phyloP scores from a whole-genome alignment of 1,284 basidiomycete species.

The Malassezia brasiliensis region DNA sequence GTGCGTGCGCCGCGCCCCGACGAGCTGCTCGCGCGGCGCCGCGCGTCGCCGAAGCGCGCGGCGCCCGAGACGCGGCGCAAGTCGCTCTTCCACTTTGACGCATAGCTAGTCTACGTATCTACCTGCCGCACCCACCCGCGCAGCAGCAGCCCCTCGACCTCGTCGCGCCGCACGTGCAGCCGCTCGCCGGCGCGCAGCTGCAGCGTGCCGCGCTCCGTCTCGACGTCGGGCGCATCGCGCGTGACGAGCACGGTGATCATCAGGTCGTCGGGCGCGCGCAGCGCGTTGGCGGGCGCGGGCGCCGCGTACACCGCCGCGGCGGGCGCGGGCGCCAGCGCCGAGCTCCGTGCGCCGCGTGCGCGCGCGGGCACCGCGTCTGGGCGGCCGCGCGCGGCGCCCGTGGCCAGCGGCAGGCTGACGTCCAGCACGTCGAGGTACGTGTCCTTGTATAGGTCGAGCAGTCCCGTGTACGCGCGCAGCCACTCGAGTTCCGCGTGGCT shows the following conservation, averaged over 20 bases:
- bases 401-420: slow-evolving; percentile 21
- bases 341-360: slow-evolving; percentile 52
- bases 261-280: slow-evolving; percentile 62
- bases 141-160: slow-evolving; percentile 82
- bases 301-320: slow-evolving; percentile 8
- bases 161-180: slow-evolving; percentile 70
- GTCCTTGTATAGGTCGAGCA: slow-evolving; percentile 71
- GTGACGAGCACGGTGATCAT: slow-evolving; percentile 69
- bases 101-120: slow-evolving; percentile 6
- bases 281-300: slow-evolving; percentile 9
- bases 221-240: slow-evolving; percentile 74
- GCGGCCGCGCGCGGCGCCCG: background rate
- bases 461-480: slow-evolving; percentile 67
- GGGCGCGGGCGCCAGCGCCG: background rate
- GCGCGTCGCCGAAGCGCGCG: background rate
- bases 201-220: slow-evolving; percentile 72
- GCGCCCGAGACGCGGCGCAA: slow-evolving; percentile 7
- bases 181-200: slow-evolving; percentile 79
- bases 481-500: slow-evolving; percentile 86
- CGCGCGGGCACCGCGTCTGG: background rate
- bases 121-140: slow-evolving; percentile 73
- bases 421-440: slow-evolving; percentile 66
- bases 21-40: background rate
- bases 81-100: slow-evolving; percentile 14
- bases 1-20: background rate